Base-by-base conservation (phyloP, 1,284 basidiomycete species). In the Volvariella surrecta region DNA sequence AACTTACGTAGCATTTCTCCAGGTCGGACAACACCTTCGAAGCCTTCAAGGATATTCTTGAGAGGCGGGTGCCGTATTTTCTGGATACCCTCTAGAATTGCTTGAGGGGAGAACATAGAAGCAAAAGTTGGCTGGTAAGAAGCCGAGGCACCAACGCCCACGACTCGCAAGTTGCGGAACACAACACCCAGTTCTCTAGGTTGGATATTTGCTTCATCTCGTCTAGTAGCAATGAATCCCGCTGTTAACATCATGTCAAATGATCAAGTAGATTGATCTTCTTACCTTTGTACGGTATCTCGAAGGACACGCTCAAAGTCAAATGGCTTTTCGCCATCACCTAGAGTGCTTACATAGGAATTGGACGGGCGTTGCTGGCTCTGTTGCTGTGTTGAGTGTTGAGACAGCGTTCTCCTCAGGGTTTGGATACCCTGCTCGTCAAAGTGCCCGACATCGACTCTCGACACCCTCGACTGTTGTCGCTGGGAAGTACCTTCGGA, bases 1-100 rank as follows among this genome's bases (percentile, higher is more conserved):
- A 13, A 58, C 66, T 39, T 44, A 73, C 71, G 58, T 13, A 76
- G 61, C 78, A 82, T 80, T 58, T 80, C 76, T 19, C 76, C 76
- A 0, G 76, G 74, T 13, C 67, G 59, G 22, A 77, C 65, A 4
- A 69, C 60, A 4, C 76, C 76, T 40, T 73, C 66, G 47, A 79
- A 75, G 8, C 64, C 66, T 28, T 54, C 54, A 16, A 76, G 56
- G 39, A 75, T 75, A 46, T 67, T 59, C 13, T 63, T 58, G 13
- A 68, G 42, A 3, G 64, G 63, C 11, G 72, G 71, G 40, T 72
- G 65, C 2, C 68, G 62, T 3, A 60, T 18, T 7, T 48, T 53
- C 21, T 56, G 54, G 1, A 73, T 55, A 3, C 43, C 39, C 13
- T 59, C 52, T 4, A 69, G 17, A 10, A 63, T 48, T 13, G 58